These are phyloP conservation scores for Cytidiella melzeri DNA, from an alignment of 768 basidiomycete species.

Conservation along the genomic window DNA sequence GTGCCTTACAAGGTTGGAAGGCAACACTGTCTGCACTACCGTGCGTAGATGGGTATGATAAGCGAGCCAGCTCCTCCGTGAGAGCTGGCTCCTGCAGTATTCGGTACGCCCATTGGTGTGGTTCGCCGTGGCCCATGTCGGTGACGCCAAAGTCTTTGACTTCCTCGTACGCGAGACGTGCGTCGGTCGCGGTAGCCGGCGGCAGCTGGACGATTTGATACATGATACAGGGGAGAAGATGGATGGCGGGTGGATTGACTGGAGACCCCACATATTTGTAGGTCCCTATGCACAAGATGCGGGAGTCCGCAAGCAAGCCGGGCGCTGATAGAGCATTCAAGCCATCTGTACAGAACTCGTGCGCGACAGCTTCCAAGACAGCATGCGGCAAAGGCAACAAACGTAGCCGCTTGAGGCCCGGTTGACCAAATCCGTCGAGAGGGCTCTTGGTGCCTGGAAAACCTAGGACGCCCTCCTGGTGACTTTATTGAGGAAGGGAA, in stretches of 20 bases:
- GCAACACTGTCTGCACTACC: conserved; percentile 33
- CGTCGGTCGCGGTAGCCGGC: conserved; percentile 40
- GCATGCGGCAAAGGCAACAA: not conserved
- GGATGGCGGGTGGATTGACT: not conserved
- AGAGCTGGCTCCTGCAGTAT: conserved; percentile 36
- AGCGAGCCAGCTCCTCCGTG: conserved; percentile 32
- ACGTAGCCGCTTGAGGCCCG: not conserved
- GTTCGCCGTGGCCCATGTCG: conserved; percentile 47
- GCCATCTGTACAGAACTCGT: not conserved
- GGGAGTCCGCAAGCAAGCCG: not conserved
- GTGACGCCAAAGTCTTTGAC: conserved; percentile 47
- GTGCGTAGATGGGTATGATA: conserved; percentile 31
- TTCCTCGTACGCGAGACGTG: conserved; percentile 44
- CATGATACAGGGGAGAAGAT: conserved; percentile 11
- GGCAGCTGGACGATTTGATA: conserved; percentile 36
- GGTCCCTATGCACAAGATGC: not conserved
- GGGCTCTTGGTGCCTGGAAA: not conserved
- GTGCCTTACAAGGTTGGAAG: conserved; percentile 37
- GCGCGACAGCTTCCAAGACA: not conserved
- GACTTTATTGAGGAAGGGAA: not conserved
- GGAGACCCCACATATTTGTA: not conserved
- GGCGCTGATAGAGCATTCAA: not conserved
- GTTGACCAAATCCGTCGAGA: not conserved
- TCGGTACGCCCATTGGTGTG: conserved; percentile 49
- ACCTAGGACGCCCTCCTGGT: not conserved